These are phyloP conservation scores for Cladophialophora chaetospira DNA, from an alignment of 2,329 filamentous ascomycete genomes.

Conservation along the genomic window DNA sequence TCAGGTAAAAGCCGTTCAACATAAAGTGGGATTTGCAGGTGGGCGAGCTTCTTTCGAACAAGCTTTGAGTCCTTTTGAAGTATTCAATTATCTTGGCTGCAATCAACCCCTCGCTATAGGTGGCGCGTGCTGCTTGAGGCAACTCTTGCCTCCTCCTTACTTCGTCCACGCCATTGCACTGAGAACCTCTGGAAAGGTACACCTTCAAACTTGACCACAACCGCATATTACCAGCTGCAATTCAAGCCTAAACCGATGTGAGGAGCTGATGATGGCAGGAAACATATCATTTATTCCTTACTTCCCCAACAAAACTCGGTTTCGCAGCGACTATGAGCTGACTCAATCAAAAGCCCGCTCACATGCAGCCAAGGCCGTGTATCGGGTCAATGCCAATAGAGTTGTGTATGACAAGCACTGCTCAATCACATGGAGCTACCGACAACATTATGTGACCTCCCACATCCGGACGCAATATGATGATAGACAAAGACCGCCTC, in stretches of 20 bases:
- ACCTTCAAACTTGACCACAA: too few species aligned
- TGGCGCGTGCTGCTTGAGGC: too few species aligned
- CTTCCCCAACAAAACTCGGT: background rate
- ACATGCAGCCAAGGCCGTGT: slow-evolving; percentile 1
- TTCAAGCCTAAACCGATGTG: background rate
- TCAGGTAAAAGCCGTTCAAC: background rate
- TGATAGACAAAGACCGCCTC: too few species aligned
- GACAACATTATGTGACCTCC: too few species aligned
- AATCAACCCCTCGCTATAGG: too few species aligned
- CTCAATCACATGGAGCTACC: background rate
- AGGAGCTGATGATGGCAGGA: background rate
- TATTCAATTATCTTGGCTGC: too few species aligned
- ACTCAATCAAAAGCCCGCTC: slow-evolving; percentile 1
- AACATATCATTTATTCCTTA: slow-evolving; percentile 1
- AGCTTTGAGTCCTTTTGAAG: too few species aligned
- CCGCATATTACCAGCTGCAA: background rate
- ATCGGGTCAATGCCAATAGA: background rate
- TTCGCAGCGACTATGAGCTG: background rate
- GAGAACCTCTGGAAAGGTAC: too few species aligned
- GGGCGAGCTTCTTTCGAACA: background rate
- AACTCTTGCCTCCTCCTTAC: too few species aligned
- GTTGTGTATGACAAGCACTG: background rate
- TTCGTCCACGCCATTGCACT: too few species aligned
- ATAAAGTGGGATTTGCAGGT: too few species aligned
- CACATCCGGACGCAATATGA: too few species aligned